Base-by-base conservation (phyloP, 495 filamentous ascomycete species). In the Tuber microsphaerosporum region DNA sequence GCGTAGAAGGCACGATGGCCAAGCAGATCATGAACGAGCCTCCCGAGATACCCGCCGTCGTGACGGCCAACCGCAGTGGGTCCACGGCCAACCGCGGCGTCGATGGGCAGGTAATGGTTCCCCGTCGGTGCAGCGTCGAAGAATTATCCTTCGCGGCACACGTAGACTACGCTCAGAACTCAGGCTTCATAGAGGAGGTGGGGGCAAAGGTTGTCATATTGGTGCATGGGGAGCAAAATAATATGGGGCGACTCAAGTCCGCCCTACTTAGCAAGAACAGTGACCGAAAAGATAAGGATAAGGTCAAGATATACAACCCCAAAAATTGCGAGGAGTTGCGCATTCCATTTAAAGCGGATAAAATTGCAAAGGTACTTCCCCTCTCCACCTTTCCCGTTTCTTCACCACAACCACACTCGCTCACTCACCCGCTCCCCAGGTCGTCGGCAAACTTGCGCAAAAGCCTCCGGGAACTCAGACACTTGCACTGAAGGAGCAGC, bases 1-100 rank as follows among this genome's bases (percentile, higher is more conserved):
- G 92, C 74, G 95, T 99, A 39, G 95, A 99, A 84, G 95, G 96
- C 17, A 99, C 95, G 3, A 98, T 99, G 96, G 95, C 93, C 46
- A 97, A 97, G 84, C 88, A 93, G 79, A 89, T 99, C 70, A 90
- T 97, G 84, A 92, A 93, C 75, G 95, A 97, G 82, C 95, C 95
- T 0, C 93, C 97, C 51, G 89, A 91, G 80, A 98, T 99, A 74
- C 92, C 92, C 61, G 94, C 94, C 0, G 90, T 97, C 78, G 97
- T 97, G 93, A 92, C 91, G 31, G 81, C 79, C 39, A 87, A 86
- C 80, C 86, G 90, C 73, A 84, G 86, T 19, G 86, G 85, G 10
- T 75, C 71, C 69, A 65, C 56, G 12, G 86, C 86, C 61, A 86
- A 85, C 14, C 84, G 89, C 68, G 84, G 88, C 74, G 87, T 86